Conservation (phyloP, 1,284 basidiomycete species). For the Lentinus polychrous region DNA sequence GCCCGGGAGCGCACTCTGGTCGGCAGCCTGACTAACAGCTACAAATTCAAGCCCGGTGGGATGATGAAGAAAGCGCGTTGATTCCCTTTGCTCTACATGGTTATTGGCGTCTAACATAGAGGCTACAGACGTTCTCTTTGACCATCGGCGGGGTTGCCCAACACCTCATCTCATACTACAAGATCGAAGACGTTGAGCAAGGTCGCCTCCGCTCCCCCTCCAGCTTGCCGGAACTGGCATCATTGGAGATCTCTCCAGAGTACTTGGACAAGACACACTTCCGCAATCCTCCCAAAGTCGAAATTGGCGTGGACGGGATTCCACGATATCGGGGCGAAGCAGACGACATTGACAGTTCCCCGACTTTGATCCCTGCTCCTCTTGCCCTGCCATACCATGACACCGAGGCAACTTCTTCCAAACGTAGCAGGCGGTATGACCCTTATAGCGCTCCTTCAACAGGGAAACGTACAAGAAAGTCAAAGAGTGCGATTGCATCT, state of each 20-base stretch:
- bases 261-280: conserved; percentile 90
- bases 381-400: conserved; percentile 49
- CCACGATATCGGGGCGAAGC: conserved; percentile 78
- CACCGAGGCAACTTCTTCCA: conserved; percentile 24
- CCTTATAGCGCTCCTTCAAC: conserved; percentile 33
- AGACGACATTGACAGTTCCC: conserved; percentile 52
- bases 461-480: conserved; percentile 25
- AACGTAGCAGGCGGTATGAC: conserved; percentile 45
- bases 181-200: conserved; percentile 83
- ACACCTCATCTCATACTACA: conserved; percentile 96
- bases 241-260: conserved; percentile 82
- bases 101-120: neutral
- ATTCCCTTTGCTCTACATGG: neutral
- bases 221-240: conserved; percentile 80
- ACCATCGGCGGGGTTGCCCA: conserved; percentile 83
- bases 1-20: conserved; percentile 76
- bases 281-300: conserved; percentile 83
- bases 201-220: conserved; percentile 86
- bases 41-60: conserved; percentile 87
- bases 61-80: conserved; percentile 88
- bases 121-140: conserved; percentile 83
- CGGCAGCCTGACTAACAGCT: conserved; percentile 84
- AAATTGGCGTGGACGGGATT: conserved; percentile 76
- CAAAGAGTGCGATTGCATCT: conserved; percentile 18
- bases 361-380: conserved; percentile 40